Base-by-base conservation (phyloP, 192 early-diverging fungal species). In the Backusella macrospora region DNA sequence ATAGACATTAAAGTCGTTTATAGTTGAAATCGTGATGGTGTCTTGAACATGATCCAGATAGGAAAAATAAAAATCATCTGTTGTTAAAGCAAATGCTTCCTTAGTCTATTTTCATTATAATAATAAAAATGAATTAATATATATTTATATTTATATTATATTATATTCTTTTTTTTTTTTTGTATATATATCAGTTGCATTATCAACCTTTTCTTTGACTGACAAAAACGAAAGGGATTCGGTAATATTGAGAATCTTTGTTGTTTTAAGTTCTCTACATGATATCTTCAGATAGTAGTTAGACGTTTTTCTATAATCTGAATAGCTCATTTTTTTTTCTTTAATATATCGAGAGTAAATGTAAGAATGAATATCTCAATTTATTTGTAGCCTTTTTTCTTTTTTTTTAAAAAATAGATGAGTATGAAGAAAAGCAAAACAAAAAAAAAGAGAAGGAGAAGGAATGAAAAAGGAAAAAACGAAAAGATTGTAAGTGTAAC, bases 31-130 rank as follows among this genome's bases (percentile, higher is more conserved):
- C 21, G 52, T 59, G 13, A 59, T 59, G 7, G 52, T 59, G 52
- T 59, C 52, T 12, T 59, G 52, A 0, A 26, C 52, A 59, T 59
- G 8, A 59, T 59, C 52, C 52, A 59, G 26, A 59, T 59, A 59
- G 21, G 52, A 59, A 59, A 59, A 59, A 59, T 59, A 59, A 59
- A 59, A 59, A 59, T 59, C 52, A 59, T 59, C 52, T 59, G 52
- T 59, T 26, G 52, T 59, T 23, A 59, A 59, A 59, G 21, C 12
- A 59, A 59, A 59, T 9, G 52, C 52, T 23, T 59, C 52, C 26
- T 59, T 59, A 9, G 52, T 59, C 52, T 59, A 34, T 34, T 34
- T 1, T 34, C 29, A 34, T 34, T 34, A 34, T 34, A 34, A 34
- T 34, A 59, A 59, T 59, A 59, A 26, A 59, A 59, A 59, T 10